Evolutionary conservation across 2,329 filamentous ascomycete species (phyloP).

Genomic region (Byssochlamys sp.): DNA sequence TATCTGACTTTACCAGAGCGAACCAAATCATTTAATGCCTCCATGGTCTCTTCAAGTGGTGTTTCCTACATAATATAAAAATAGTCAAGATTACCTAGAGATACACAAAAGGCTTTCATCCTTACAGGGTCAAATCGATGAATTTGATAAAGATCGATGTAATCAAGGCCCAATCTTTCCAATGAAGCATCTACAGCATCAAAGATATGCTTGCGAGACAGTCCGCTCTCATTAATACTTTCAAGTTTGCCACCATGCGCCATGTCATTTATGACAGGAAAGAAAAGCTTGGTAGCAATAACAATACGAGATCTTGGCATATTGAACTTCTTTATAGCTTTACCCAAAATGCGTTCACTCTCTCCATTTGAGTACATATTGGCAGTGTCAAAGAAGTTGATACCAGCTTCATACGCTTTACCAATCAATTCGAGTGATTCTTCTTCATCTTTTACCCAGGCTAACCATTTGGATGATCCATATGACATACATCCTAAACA

Average conservation of each 20-base stretch:
- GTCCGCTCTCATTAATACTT: conserved; percentile 37
- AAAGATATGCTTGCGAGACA: conserved; percentile 56
- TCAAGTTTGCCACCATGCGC: too few relatives aligned
- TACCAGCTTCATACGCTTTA: too few relatives aligned
- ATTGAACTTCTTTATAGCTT: conserved; percentile 54
- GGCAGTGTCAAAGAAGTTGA: conserved; percentile 18
- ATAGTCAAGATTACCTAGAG: too few relatives aligned
- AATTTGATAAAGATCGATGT: conserved; percentile 49
- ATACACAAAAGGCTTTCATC: too few relatives aligned
- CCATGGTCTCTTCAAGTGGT: conserved; percentile 47
- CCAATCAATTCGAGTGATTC: too few relatives aligned
- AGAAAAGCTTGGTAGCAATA: conserved; percentile 49
- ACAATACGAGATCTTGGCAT: conserved; percentile 58
- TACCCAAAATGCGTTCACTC: conserved; percentile 57
- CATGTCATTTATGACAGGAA: conserved; percentile 16
- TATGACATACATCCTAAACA: too few relatives aligned
- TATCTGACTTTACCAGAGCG: conserved; percentile 33
- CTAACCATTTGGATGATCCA: too few relatives aligned
- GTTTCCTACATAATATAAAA: too few relatives aligned
- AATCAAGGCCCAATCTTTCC: conserved; percentile 40
- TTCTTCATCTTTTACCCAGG: too few relatives aligned
- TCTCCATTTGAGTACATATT: conserved; percentile 46
- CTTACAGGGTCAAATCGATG: conserved; percentile 43
- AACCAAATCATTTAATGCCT: conserved; percentile 39
- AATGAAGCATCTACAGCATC: conserved; percentile 54